Evolutionary conservation across 495 filamentous ascomycete genomes (phyloP), one percentile per base, ranked within the genome.

Genomic region (Xylaria intraflava): DNA sequence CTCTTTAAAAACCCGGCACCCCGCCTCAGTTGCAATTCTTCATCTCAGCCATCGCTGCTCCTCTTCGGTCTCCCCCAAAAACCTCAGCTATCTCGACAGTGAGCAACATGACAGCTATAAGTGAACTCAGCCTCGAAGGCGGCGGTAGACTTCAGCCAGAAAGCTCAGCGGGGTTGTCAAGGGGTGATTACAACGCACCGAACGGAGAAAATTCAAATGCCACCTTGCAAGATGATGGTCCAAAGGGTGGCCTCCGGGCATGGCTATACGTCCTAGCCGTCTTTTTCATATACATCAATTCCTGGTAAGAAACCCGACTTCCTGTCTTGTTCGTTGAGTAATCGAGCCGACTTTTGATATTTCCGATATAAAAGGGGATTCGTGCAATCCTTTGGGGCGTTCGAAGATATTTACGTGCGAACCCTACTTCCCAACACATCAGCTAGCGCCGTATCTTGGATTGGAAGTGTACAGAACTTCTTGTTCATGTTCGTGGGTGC

Each of bases 401-500:
- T 64, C 24, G 65, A 73, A 61, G 65, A 68, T 7, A 57, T 70
- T 58, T 73, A 73, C 47, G 41, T 57, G 23, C 60, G 67, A 55
- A 69, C 66, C 0, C 52, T 71, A 9, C 31, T 48, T 3, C n/a
- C 7, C 14, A 36, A 53, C 19, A 56, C 68, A 2, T 65, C 71
- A 9, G 57, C 68, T 7, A 48, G 66, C 0, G 63, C 66, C 17
- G 60, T 73, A 8, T 68, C 68, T 0, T 73, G 68, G 71, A 69
- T 72, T 33, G 71, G 71, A 23, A 71, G 65, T 12, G 19, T 70
- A 6, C 69, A 72, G 48, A 55, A 61, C 19, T 72, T 72, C 46
- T 60, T 73, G 17, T 58, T 67, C 40, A 67, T 69, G 44, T 53
- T 51, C 16, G 51, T 64, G 27, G 70, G 71, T 59, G 61, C 62